A percentile compares a stretch with the other conserved stretches of the same genome.
phyloP scores from a whole-genome alignment of 2,329 filamentous ascomycete species.

The Thielaviopsis ethacetica region DNA sequence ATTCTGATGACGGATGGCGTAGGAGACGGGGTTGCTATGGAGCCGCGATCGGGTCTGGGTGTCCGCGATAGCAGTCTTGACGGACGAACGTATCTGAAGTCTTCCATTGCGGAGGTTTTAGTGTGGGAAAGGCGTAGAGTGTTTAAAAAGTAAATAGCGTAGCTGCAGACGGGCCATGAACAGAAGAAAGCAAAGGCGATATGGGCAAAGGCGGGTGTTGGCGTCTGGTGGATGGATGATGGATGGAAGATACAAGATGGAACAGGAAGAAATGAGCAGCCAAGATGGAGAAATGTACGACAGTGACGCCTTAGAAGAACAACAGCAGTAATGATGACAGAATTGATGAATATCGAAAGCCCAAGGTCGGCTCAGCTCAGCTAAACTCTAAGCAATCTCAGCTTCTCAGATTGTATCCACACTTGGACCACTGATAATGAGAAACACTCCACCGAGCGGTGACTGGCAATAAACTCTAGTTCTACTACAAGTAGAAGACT shows the following conservation, averaged over 20 bases:
- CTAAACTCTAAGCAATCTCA: background rate
- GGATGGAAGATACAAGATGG: background rate
- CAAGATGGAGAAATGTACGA: background rate
- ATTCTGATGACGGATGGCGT: constrained; percentile 33
- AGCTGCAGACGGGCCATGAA: background rate
- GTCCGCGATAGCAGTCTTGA: constrained; percentile 1
- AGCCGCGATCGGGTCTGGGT: constrained; percentile 1
- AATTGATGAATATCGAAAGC: background rate
- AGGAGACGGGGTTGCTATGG: constrained; percentile 10
- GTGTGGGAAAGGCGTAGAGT: constrained; percentile 9
- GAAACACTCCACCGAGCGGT: background rate
- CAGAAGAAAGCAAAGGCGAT: background rate
- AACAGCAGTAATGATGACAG: background rate
- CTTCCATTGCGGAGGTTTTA: constrained; percentile 24
- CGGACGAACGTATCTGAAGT: constrained; percentile 2
- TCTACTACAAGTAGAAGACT: background rate
- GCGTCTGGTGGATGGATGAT: too few species aligned
- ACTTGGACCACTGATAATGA: background rate
- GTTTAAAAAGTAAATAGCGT: constrained; percentile 1
- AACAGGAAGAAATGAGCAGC: background rate
- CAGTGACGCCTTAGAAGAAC: background rate
- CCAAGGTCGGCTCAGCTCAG: background rate
- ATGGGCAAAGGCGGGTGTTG: background rate
- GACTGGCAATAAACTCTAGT: background rate
- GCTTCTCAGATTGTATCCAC: background rate